A percentile compares a stretch with the other conserved stretches of the same genome.
phyloP scores from a whole-genome alignment of 768 basidiomycete species.

The Termitomyces titanicus region DNA sequence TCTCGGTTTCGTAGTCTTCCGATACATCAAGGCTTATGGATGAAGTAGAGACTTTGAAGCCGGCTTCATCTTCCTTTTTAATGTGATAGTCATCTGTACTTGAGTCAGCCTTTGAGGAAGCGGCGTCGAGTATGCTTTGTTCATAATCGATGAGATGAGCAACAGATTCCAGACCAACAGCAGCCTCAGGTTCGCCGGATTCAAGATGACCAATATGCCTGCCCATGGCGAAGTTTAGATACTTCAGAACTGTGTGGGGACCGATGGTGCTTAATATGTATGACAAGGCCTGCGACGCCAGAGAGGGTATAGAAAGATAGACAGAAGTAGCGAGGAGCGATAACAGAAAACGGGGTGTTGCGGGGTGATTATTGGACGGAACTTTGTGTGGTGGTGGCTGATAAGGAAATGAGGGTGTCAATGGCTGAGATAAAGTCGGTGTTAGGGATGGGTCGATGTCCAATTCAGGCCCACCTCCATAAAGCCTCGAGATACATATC shows the following conservation, averaged over 20 bases:
- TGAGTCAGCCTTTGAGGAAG: neutral
- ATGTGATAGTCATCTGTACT: neutral
- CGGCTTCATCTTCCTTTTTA: neutral
- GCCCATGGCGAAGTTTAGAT: conserved; percentile 82
- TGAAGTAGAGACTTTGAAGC: neutral
- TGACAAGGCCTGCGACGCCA: conserved; percentile 73
- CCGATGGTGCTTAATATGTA: conserved; percentile 72
- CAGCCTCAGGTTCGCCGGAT: conserved; percentile 49
- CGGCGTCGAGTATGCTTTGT: conserved; percentile 8
- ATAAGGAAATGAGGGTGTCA: conserved; percentile 64
- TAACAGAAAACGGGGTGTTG: conserved; percentile 75
- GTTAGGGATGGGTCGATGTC: conserved; percentile 61
- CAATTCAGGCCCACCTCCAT: conserved; percentile 80
- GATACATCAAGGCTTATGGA: conserved; percentile 11
- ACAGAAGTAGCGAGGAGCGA: conserved; percentile 85
- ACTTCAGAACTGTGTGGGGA: conserved; percentile 70
- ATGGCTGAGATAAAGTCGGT: conserved; percentile 63
- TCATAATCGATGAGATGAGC: conserved; percentile 47
- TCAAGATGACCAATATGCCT: conserved; percentile 45
- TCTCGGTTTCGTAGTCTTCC: conserved; percentile 16
- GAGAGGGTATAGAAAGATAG: conserved; percentile 77
- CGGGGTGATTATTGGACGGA: conserved; percentile 63
- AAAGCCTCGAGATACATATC: conserved; percentile 81
- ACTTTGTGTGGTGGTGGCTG: conserved; percentile 23
- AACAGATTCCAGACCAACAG: conserved; percentile 67